Evolutionary conservation across 2,329 filamentous ascomycete species (phyloP).

Genomic region (Ophiostoma novo-ulmi): DNA sequence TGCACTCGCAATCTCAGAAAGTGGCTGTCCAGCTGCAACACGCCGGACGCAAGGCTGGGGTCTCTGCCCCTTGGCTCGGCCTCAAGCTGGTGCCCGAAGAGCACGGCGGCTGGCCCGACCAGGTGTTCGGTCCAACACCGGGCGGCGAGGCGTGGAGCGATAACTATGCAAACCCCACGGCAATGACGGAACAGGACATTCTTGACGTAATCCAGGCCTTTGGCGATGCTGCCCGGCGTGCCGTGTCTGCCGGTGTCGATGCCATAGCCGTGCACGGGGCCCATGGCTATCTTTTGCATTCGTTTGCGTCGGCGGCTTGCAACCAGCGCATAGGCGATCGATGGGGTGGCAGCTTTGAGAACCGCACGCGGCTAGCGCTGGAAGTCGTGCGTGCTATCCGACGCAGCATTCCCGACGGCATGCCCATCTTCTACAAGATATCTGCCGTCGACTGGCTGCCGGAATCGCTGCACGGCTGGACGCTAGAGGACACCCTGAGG

Average conservation of each 20-base stretch:
- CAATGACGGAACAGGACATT: not conserved
- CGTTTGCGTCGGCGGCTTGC: constrained; percentile 63
- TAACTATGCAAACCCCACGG: constrained; percentile 35
- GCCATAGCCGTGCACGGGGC: constrained; percentile 69
- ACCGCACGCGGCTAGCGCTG: constrained; percentile 61
- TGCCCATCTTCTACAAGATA: constrained; percentile 69
- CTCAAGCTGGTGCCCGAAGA: constrained; percentile 38
- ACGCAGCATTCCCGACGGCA: constrained; percentile 54
- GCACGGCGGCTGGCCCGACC: constrained; percentile 42
- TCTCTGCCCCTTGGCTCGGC: constrained; percentile 52
- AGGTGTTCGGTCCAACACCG: constrained; percentile 33
- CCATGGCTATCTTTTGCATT: constrained; percentile 70
- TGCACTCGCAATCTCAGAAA: constrained; percentile 4
- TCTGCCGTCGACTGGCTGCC: constrained; percentile 71
- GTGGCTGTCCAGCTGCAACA: constrained; percentile 54
- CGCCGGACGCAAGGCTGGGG: constrained; percentile 56
- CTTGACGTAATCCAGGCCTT: constrained; percentile 44
- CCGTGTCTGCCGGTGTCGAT: constrained; percentile 61
- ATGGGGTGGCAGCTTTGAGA: constrained; percentile 67
- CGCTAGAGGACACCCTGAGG: constrained; percentile 55
- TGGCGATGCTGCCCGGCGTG: constrained; percentile 47
- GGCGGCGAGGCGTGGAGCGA: constrained; percentile 28
- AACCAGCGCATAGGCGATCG: constrained; percentile 62
- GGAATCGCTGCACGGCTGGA: constrained; percentile 58
- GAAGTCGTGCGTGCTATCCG: constrained; percentile 63